Percentiles rank a stretch among this genome's conserved stretches.
These are phyloP conservation scores for Volvariella volvacea DNA, from an alignment of 1,284 basidiomycete genomes.

Conservation along the genomic window DNA sequence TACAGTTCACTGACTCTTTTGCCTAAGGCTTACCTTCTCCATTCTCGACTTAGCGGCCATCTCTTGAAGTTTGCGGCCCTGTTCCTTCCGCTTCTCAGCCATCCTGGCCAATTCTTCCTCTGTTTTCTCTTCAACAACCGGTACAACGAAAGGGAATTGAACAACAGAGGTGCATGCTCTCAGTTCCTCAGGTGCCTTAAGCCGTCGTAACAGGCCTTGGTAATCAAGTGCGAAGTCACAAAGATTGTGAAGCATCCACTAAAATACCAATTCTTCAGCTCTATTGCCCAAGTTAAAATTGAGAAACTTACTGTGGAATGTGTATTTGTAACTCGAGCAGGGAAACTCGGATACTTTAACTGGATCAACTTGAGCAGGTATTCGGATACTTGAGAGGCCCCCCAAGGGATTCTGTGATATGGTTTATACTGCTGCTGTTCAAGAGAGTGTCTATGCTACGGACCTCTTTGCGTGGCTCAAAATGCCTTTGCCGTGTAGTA, in stretches of 20 bases:
- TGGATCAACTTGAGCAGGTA: conserved; percentile 90
- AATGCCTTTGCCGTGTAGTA: conserved; percentile 74
- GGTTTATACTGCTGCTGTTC: neutral
- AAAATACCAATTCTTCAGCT: neutral
- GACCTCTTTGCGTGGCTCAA: conserved; percentile 83
- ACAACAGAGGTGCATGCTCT: conserved; percentile 67
- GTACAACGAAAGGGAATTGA: conserved; percentile 78
- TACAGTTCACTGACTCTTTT: neutral
- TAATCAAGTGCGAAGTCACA: conserved; percentile 87
- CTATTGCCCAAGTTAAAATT: neutral
- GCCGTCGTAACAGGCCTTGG: conserved; percentile 51
- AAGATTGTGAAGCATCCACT: conserved; percentile 89
- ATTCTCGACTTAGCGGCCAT: conserved; percentile 82
- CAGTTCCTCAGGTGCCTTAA: conserved; percentile 60
- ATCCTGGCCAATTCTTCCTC: conserved; percentile 83
- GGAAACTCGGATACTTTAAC: conserved; percentile 92
- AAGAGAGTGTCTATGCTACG: too few relatives aligned
- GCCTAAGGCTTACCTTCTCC: conserved; percentile 65
- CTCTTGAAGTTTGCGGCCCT: conserved; percentile 86
- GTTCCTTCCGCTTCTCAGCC: conserved; percentile 77
- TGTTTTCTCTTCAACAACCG: conserved; percentile 79
- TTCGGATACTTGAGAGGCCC: conserved; percentile 84
- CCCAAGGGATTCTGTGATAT: conserved; percentile 83
- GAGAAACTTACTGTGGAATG: conserved; percentile 46
- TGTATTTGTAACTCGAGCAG: conserved; percentile 47